Percentiles rank a stretch among this genome's conserved stretches.
phyloP scores from a whole-genome alignment of 805 yeast genomes.

The Candida qinlingensis region DNA sequence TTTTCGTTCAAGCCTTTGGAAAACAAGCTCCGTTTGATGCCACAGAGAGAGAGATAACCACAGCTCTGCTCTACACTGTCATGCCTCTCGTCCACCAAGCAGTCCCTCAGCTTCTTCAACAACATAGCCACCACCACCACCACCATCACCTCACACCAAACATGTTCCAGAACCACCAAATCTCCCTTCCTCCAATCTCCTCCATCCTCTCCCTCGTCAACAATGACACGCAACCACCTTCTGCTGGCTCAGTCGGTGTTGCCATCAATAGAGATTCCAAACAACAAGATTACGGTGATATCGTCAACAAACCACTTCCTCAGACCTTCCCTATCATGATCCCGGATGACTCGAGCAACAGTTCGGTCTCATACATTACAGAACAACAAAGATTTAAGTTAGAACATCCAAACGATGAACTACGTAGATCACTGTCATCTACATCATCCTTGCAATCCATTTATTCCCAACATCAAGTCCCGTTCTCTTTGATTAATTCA shows the following conservation, averaged over 20 bases:
- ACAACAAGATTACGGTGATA: neutral
- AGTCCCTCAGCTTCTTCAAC: neutral
- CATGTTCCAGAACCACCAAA: conserved; percentile 2
- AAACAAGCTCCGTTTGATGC: neutral
- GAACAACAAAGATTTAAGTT: conserved; percentile 7
- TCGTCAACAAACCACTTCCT: neutral
- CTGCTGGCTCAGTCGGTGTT: neutral
- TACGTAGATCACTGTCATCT: neutral
- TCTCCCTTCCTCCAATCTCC: conserved; percentile 12
- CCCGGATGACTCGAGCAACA: neutral
- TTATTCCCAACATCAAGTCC: neutral
- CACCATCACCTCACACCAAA: neutral
- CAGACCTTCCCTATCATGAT: conserved; percentile 1
- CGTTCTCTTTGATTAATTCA: neutral
- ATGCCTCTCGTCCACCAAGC: neutral
- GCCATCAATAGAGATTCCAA: neutral
- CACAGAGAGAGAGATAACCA: neutral
- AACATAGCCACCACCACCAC: neutral
- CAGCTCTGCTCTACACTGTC: neutral
- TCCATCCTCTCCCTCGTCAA: conserved; percentile 6
- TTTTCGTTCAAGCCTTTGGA: too few relatives aligned
- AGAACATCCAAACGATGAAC: neutral
- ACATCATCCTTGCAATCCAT: neutral
- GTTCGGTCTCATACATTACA: neutral
- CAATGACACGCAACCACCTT: neutral